These are phyloP conservation scores for Sanghuangporus baumii DNA, from an alignment of 1,284 basidiomycete genomes.

Conservation along the genomic window DNA sequence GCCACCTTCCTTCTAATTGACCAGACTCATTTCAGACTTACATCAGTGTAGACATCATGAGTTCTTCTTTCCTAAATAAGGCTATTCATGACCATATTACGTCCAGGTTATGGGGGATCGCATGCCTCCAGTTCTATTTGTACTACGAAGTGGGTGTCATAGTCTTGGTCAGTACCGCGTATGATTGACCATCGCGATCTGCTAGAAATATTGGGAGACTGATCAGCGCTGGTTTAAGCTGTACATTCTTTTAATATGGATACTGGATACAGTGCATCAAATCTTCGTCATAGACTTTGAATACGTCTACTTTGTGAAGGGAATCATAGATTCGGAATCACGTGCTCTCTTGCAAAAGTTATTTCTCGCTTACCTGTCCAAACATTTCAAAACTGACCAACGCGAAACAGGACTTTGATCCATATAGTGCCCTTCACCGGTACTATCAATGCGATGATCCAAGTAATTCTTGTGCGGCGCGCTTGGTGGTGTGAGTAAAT, in stretches of 20 bases:
- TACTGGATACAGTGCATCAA: not conserved
- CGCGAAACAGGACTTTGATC: not conserved
- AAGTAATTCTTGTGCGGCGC: not conserved
- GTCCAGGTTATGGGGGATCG: constrained; percentile 12
- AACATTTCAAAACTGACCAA: not conserved
- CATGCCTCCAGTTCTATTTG: constrained; percentile 4
- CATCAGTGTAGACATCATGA: not conserved
- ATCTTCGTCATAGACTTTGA: not conserved
- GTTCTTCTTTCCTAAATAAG: not conserved
- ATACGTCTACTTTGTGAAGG: constrained; percentile 9
- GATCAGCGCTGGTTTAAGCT: not conserved
- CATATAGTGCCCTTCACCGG: not conserved
- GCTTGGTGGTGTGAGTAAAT: not conserved
- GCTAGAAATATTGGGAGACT: not conserved
- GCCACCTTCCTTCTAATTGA: not conserved
- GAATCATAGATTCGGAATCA: not conserved
- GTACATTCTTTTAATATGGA: not conserved
- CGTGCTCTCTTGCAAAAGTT: not conserved
- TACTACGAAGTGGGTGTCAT: constrained; percentile 9
- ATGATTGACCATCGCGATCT: not conserved
- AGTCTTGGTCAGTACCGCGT: not conserved
- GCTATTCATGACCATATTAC: not conserved
- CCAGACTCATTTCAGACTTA: not conserved
- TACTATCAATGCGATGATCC: not conserved
- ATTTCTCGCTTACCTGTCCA: not conserved